phyloP scores from a whole-genome alignment of 2,329 filamentous ascomycete species.

The Penicillium sp. region DNA sequence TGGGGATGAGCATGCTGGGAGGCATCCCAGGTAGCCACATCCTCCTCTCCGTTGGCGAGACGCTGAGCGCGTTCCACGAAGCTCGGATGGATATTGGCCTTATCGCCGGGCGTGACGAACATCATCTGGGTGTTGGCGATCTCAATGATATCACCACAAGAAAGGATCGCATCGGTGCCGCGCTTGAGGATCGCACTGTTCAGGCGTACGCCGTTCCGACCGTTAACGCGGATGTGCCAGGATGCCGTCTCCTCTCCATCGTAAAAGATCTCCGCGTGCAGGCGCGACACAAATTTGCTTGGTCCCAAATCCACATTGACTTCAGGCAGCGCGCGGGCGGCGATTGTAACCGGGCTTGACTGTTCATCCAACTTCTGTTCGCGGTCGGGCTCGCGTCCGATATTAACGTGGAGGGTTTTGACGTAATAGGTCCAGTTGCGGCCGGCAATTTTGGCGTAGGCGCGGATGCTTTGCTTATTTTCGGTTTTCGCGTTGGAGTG shows the following conservation, averaged over 20 bases:
- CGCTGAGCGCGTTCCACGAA: constrained; percentile 61
- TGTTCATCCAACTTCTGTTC: constrained; percentile 37
- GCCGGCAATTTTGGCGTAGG: constrained; percentile 45
- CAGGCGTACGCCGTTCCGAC: constrained; percentile 80
- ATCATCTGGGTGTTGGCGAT: constrained; percentile 95
- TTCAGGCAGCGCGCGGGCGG: constrained; percentile 38
- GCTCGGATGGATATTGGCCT: constrained; percentile 58
- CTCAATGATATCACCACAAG: constrained; percentile 83
- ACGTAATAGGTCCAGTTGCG: constrained; percentile 47
- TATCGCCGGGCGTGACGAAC: constrained; percentile 80
- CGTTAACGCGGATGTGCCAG: constrained; percentile 81
- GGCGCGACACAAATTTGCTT: constrained; percentile 69
- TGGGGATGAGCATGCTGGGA: constrained; percentile 34
- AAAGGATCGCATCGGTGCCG: constrained; percentile 57
- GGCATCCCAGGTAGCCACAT: constrained; percentile 30
- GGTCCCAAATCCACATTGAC: constrained; percentile 84
- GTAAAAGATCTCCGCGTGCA: constrained; percentile 67
- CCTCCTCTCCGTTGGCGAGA: constrained; percentile 35
- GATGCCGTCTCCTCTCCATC: constrained; percentile 54
- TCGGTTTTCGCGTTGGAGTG: constrained; percentile 41
- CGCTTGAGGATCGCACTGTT: constrained; percentile 65
- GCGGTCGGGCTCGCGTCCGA: constrained; percentile 43
- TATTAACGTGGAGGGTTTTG: constrained; percentile 42
- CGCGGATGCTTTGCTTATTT: constrained; percentile 41
- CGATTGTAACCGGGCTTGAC: constrained; percentile 41